Evolutionary conservation across 441 rosid genomes (phyloP), one percentile per base, ranked within the genome.

Genomic region (Sinapis alba): DNA sequence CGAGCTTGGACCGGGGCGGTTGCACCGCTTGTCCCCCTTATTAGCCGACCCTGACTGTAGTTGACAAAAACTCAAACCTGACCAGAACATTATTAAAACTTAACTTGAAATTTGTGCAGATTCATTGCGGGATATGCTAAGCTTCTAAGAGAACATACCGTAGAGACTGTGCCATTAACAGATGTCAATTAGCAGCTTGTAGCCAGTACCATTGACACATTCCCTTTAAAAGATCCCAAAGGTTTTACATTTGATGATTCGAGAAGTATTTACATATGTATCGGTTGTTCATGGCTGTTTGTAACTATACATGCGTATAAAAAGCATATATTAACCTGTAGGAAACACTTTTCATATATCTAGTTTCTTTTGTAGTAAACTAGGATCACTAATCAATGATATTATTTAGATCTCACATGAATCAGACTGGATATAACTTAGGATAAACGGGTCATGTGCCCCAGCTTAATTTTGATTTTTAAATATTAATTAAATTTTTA

Each of bases 71-170:
- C 63, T 10, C n/a, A 4, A 26, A 58, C 30, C 8, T 30, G 30
- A 19, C 26, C 43, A 34, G 24, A 13, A 50, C 45, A 36, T 64
- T 21, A 34, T 43, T 11, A 34, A 19, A 71, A n/a, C 6, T 0
- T 32, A 38, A 34, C 13, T 34, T 53, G 45, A 36, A 26, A 70
- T 57, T 20, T 68, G 67, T 20, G 74, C 90, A 88, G 90, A 65
- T 86, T 75, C 28, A 53, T 71, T 7, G 41, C 60, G 69, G 89
- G 82, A 73, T 79, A 85, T 76, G 34, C 58, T 24, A 72, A 69
- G 78, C 75, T 89, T 24, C 83, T 75, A 59, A 66, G 66, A 47
- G 78, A 70, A 21, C 67, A 38, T 23, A 81, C 78, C 15, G 38
- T 79, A 26, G 11, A 70, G 64, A 54, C n/a, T 27, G 23, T 27